phyloP scores from a whole-genome alignment of 2,329 filamentous ascomycete species.

The Nemania sp. region DNA sequence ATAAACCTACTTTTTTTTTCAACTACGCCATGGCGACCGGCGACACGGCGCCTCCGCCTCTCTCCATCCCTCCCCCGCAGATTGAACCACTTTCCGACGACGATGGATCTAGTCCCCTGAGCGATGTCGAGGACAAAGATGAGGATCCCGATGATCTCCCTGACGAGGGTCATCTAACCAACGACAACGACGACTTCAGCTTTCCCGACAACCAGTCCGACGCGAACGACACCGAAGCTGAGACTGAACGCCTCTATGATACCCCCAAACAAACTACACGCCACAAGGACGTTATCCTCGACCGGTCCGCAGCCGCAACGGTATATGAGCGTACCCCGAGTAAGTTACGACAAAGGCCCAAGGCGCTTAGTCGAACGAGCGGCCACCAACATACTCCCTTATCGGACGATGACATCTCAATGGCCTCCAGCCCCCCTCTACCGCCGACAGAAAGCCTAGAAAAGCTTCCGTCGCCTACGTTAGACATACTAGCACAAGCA shows the following conservation, averaged over 20 bases:
- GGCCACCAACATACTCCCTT: constrained; percentile 55
- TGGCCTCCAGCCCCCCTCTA: constrained; percentile 51
- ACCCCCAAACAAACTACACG: constrained; percentile 77
- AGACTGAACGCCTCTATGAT: constrained; percentile 91
- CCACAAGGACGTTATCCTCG: constrained; percentile 71
- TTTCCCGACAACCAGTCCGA: constrained; percentile 70
- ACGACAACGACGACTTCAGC: constrained; percentile 46
- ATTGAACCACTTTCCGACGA: constrained; percentile 63
- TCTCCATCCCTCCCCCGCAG: constrained; percentile 62
- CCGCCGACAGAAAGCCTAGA: constrained; percentile 42
- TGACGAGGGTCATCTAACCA: constrained; percentile 53
- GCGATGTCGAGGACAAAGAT: constrained; percentile 87
- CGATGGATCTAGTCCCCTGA: constrained; percentile 89
- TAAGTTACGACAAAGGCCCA: constrained; percentile 70
- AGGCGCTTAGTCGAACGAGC: constrained; percentile 48
- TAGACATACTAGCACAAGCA: constrained; percentile 51
- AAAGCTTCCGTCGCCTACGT: constrained; percentile 48
- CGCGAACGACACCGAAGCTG: constrained; percentile 81
- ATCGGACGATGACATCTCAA: constrained; percentile 51
- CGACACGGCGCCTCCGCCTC: constrained; percentile 62
- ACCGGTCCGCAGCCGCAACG: constrained; percentile 65
- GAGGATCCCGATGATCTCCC: constrained; percentile 74
- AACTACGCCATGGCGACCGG: constrained; percentile 62
- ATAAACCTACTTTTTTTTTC: neutral
- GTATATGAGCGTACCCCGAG: constrained; percentile 77